Evolutionary conservation across 1,284 basidiomycete species (phyloP), one percentile per base, ranked within the genome.

Genomic region (Vanrija sp.): DNA sequence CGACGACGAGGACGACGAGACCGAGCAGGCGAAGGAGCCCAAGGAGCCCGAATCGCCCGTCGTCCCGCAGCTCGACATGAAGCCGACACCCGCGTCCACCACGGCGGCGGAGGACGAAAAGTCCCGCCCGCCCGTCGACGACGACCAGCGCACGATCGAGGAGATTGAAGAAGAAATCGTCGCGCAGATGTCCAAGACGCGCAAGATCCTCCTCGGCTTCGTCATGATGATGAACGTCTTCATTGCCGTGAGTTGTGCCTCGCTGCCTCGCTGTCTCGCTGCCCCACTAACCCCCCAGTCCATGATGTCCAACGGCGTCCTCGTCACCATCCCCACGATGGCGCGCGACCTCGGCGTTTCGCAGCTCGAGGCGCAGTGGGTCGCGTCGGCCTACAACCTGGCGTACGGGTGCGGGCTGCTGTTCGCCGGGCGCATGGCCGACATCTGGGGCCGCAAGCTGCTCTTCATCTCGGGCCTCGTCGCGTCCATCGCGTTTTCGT

Each of bases 391-490:
- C 48, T 73, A 76, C 57, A 69, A 75, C 5, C 67, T 78, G 8
- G 65, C 74, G 19, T 71, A 68, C 38, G 77, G 71, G 38, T 70
- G 74, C 38, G 65, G 74, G 3, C 61, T 78, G n/a, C 69, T 78
- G 26, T 66, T 77, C n/a, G 56, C 67, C 2, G 77, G 77, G 9
- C 68, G 70, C 7, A 56, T 78, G 51, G 73, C 76, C 3, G 77
- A 78, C 49, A 65, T 76, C 39, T 73, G 71, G 43, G 75, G 75
- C 2, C 63, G 72, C 34, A 66, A 69, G 46, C 46, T 51, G 8
- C 63, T 77, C 16, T 78, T 75, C 54, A 56, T 77, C 29, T 45
- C 60, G 12, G 76, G 76, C 16, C 50, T 68, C 42, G 25, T 52
- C 6, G 43, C 43, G 4, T 51, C 55, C 6, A 19, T 54, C n/a